Evolutionary conservation across 1,284 basidiomycete species (phyloP).

Genomic region (Phaffia rhodozyma): DNA sequence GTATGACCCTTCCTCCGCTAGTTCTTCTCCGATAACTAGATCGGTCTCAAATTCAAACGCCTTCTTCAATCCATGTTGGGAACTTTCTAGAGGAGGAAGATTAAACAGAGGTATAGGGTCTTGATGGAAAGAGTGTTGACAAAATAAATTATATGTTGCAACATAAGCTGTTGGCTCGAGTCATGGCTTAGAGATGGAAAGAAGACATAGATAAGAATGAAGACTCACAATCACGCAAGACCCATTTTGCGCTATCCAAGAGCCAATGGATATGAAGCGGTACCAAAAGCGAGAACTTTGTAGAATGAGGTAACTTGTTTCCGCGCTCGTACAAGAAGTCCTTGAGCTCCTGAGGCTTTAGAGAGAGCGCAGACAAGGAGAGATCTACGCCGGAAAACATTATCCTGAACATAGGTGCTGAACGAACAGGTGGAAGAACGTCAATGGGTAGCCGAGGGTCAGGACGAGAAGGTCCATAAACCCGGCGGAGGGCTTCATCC

Average conservation of each 20-base stretch:
- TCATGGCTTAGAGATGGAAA: conserved; percentile 22
- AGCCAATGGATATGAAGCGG: conserved; percentile 69
- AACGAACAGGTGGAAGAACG: conserved; percentile 37
- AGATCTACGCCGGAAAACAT: conserved; percentile 51
- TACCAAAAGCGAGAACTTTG: conserved; percentile 65
- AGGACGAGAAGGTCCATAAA: conserved; percentile 21
- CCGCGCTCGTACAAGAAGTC: conserved; percentile 64
- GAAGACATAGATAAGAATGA: conserved; percentile 41
- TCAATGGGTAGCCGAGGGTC: conserved; percentile 37
- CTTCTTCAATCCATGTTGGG: conserved; percentile 6
- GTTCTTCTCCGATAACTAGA: conserved; percentile 81
- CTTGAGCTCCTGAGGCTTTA: conserved; percentile 45
- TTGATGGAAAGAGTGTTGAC: too few species aligned
- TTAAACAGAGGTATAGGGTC: conserved; percentile 56
- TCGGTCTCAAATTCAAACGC: conserved; percentile 63
- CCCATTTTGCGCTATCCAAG: conserved; percentile 49
- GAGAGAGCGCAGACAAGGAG: conserved; percentile 51
- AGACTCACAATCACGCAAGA: conserved; percentile 57
- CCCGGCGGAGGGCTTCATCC: conserved; percentile 13
- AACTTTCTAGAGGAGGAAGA: conserved; percentile 39
- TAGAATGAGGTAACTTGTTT: conserved; percentile 54
- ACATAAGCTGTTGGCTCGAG: conserved; percentile 24
- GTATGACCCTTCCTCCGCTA: conserved; percentile 57
- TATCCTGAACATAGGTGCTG: conserved; percentile 64
- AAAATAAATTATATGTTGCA: too few species aligned